Base-by-base conservation (phyloP, 768 basidiomycete species). In the Tricholoma sp. region DNA sequence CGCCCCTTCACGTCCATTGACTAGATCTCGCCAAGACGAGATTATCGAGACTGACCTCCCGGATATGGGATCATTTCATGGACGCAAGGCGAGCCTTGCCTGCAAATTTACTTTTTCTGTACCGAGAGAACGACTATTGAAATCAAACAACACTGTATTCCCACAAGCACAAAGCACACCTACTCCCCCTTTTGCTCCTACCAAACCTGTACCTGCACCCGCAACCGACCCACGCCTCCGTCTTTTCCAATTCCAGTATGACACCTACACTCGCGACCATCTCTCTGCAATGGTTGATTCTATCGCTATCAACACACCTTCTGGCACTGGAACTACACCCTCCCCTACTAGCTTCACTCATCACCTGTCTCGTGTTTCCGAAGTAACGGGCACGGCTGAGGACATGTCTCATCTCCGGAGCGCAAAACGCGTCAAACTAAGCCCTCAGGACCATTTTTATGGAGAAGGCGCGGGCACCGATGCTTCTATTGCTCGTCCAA, bases 221-320 rank as follows among this genome's bases (percentile, higher is more conserved):
- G 42, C 72, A 28, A 88, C 85, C 28, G 90, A 92, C 65, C 85
- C 90, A 2, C 85, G 86, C 29, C 80, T 94, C 10, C 85, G 88
- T 11, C 79, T 98, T 36, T 98, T 98, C 72, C 89, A 94, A 65
- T 90, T 94, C 52, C 86, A 93, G 61, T 98, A 98, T 66, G 96
- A 99, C 69, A 98, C 96, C 0, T 95, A 91, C 66, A 99, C 96
- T 1, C 84, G 94, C 44, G 91, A 96, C 18, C 93, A 97, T 66
- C 82, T 98, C 42, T 93, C 92, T 2, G 93, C 91, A 0, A 82
- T 98, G 72, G 94, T 96, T 2, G 95, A 97, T 62, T 91, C 93
- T 2, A 95, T 98, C 58, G 94, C 92, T n/a, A 75, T 88, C 39
- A 86, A 88, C 59, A 83, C 85, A 0, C 82, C 83, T 0, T 86